Evolutionary conservation across 2,329 filamentous ascomycete genomes (phyloP), one percentile per base, ranked within the genome.

Genomic region (Chaetomium strumarium): DNA sequence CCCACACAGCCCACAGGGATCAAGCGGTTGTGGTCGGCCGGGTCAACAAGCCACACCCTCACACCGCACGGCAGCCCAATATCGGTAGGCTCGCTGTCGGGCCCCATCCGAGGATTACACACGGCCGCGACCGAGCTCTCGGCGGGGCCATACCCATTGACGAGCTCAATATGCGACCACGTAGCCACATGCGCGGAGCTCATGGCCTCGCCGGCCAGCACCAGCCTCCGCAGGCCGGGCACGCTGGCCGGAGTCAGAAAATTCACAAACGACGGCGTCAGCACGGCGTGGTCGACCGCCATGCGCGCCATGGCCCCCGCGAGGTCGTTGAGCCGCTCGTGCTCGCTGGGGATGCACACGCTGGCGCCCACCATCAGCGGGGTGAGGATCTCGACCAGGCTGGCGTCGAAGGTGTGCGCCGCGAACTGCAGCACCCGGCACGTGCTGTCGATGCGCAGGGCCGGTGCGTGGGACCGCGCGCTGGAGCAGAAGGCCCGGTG

Each of bases 311-410:
- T 64, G 30, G 63, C 68, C 12, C 62, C 63, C 2, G 64, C 59
- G 5, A 73, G 58, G 52, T 71, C 63, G 46, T 72, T 70, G 51
- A 71, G 62, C 3, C 71, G 64, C 20, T 72, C 66, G 13, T 69
- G 61, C 38, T 74, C 70, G 9, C 65, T 67, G 5, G 70, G 69
- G 12, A 73, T 65, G 51, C 71, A 74, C 4, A 74, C 64, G 40
- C 67, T 70, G 1, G 46, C 50, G 1, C 60, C 52, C 10, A 55
- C 48, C 24, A 62, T 59, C n/a, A 66, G 55, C 9, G 64, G 30
- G 1, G 58, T 57, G 7, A 63, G 20, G 3, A 67, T 61, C 33
- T 60, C 56, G 6, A 56, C 56, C 9, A 64, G 60, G 36, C 67
- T 63, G 9, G 58, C 60, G 48, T 52, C 49, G 38, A 52, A 52